phyloP scores from a whole-genome alignment of 495 filamentous ascomycete species.

The Hypoxylon lienhwacheense region DNA sequence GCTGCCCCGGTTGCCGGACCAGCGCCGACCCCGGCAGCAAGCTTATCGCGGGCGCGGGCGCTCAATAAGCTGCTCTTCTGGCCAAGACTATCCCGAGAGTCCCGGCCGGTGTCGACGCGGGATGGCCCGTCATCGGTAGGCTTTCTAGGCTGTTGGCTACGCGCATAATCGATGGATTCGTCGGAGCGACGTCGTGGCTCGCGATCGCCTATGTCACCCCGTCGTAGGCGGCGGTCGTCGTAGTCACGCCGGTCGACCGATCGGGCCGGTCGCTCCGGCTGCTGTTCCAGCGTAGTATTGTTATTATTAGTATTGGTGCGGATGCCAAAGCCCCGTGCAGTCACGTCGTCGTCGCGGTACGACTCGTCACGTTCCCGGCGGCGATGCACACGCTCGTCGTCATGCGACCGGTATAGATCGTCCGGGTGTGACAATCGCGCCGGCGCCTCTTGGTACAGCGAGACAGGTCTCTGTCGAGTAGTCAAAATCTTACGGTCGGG shows the following conservation, averaged over 20 bases:
- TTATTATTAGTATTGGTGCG: constrained; percentile 46
- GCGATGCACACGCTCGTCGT: constrained; percentile 41
- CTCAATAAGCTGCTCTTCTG: constrained; percentile 31
- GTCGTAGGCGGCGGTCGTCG: constrained; percentile 45
- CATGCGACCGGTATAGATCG: constrained; percentile 47
- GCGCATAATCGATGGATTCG: constrained; percentile 35
- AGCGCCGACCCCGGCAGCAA: constrained; percentile 40
- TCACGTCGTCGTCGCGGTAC: constrained; percentile 45
- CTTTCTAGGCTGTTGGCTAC: constrained; percentile 27
- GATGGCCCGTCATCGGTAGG: constrained; percentile 21
- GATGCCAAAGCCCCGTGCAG: constrained; percentile 50
- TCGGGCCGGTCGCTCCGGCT: constrained; percentile 30
- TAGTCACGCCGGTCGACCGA: constrained; percentile 34
- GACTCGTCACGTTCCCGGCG: constrained; percentile 41
- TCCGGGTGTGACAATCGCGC: constrained; percentile 43
- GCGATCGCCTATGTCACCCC: constrained; percentile 35
- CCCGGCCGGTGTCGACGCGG: constrained; percentile 26
- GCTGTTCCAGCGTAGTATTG: constrained; percentile 34
- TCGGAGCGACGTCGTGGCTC: constrained; percentile 44
- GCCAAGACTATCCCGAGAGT: constrained; percentile 31
- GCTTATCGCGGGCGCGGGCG: constrained; percentile 42
- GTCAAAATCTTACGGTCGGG: constrained; percentile 40
- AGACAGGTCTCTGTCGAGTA: constrained; percentile 45
- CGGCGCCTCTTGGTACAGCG: constrained; percentile 50
- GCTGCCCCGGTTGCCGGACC: constrained; percentile 47